Percentiles rank a stretch among this genome's conserved stretches.
phyloP scores from a whole-genome alignment of 2,329 filamentous ascomycete species.

The Botryotinia narcissicola region DNA sequence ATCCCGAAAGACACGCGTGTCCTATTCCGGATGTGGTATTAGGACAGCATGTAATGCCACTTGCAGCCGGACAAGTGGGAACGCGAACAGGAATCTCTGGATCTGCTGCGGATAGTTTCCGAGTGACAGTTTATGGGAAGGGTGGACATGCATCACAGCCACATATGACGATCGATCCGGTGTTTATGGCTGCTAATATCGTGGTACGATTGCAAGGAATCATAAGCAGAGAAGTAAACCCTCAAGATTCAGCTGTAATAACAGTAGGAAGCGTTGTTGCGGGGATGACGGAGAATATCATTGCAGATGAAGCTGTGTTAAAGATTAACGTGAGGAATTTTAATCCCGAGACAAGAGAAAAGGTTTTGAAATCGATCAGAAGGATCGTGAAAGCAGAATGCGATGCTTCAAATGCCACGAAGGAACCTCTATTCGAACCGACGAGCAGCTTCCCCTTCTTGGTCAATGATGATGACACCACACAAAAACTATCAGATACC shows the following conservation, averaged over 20 bases:
- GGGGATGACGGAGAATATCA: slow-evolving; percentile 47
- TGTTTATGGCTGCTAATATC: slow-evolving; percentile 45
- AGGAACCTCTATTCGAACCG: slow-evolving; percentile 26
- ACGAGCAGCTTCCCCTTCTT: slow-evolving; percentile 30
- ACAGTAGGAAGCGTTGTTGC: slow-evolving; percentile 46
- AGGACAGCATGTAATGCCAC: slow-evolving; percentile 52
- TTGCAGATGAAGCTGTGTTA: slow-evolving; percentile 44
- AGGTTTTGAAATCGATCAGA: slow-evolving; percentile 42
- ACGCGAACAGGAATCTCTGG: slow-evolving; percentile 39
- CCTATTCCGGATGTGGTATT: slow-evolving; percentile 55
- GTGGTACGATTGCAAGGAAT: slow-evolving; percentile 44
- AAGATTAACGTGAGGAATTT: slow-evolving; percentile 45
- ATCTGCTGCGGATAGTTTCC: slow-evolving; percentile 41
- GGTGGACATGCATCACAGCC: slow-evolving; percentile 47
- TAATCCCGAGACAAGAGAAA: slow-evolving; percentile 37
- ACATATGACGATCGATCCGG: slow-evolving; percentile 46
- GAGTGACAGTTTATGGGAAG: slow-evolving; percentile 43
- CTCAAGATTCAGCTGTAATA: slow-evolving; percentile 45
- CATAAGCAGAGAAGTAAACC: slow-evolving; percentile 42
- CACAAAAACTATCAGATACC: slow-evolving; percentile 19
- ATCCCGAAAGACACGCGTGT: slow-evolving; percentile 42
- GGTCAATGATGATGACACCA: slow-evolving; percentile 28
- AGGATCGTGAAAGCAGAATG: slow-evolving; percentile 53
- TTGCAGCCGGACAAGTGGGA: slow-evolving; percentile 40
- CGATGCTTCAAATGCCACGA: slow-evolving; percentile 43